These are phyloP conservation scores for Kockovaella imperatae DNA, from an alignment of 768 basidiomycete species.

Conservation along the genomic window DNA sequence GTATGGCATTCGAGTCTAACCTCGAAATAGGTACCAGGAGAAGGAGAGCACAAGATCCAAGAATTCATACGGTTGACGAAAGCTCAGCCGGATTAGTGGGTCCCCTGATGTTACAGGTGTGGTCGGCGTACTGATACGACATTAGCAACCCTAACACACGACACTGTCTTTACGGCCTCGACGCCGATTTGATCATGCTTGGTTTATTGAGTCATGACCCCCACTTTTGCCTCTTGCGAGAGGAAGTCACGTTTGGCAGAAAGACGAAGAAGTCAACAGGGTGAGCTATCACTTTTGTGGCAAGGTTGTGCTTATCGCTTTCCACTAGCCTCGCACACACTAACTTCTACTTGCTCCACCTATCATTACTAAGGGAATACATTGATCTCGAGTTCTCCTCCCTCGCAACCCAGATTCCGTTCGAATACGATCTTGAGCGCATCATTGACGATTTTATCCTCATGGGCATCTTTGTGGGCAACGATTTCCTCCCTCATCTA, in stretches of 20 bases:
- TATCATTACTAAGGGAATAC: conserved; percentile 92
- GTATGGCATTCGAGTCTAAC: too few species aligned
- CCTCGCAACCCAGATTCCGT: conserved; percentile 54
- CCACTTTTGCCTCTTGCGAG: conserved; percentile 92
- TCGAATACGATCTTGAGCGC: conserved; percentile 81
- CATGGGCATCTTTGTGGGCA: conserved; percentile 92
- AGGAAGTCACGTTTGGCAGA: conserved; percentile 97
- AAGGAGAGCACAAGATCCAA: conserved; percentile 99
- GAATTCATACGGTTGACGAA: conserved; percentile 92
- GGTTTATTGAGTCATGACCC: conserved; percentile 95
- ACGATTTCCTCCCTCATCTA: conserved; percentile 92
- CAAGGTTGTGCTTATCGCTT: not conserved
- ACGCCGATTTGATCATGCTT: conserved; percentile 97
- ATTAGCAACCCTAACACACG: conserved; percentile 79
- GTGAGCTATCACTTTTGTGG: too few species aligned
- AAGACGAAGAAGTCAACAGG: conserved; percentile 62
- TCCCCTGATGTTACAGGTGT: conserved; percentile 2
- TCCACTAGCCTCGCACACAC: conserved; percentile 26
- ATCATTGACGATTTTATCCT: conserved; percentile 97
- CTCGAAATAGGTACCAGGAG: conserved; percentile 61
- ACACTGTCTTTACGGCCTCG: conserved; percentile 95
- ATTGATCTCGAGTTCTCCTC: conserved; percentile 84
- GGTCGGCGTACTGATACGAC: not conserved
- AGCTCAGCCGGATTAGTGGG: conserved; percentile 77
- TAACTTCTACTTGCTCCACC: conserved; percentile 89